These are phyloP conservation scores for Globisporangium carolinianum DNA, from an alignment of 352 stramenopile genomes.

Conservation along the genomic window DNA sequence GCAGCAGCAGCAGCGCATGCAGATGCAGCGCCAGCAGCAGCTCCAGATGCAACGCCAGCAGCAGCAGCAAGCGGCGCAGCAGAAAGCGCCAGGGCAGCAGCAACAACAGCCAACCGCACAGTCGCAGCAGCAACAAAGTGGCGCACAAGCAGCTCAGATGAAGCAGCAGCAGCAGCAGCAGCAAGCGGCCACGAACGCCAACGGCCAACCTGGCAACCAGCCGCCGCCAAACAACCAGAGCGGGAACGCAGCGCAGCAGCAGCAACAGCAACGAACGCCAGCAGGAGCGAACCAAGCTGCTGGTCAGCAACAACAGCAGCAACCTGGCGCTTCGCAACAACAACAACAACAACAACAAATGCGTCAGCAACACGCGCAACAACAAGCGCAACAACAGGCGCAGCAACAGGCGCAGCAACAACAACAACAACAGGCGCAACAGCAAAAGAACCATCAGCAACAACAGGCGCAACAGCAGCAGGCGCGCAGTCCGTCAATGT, in stretches of 20 bases:
- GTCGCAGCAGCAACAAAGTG: conserved; percentile 10
- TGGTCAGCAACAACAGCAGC: conserved; percentile 15
- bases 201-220: conserved; percentile 11
- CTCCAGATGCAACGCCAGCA: conserved; percentile 14
- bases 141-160: conserved; percentile 25
- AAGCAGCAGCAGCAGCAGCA: conserved; percentile 14
- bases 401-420: conserved; percentile 12
- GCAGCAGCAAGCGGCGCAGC: conserved; percentile 26
- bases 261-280: conserved; percentile 14
- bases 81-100: conserved; percentile 16
- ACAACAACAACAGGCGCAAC: conserved; percentile 5
- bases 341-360: conserved; percentile 23
- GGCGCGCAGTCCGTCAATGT: conserved; percentile 32
- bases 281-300: conserved; percentile 18
- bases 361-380: conserved; percentile 8
- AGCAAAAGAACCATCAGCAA: conserved; percentile 12
- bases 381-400: conserved; percentile 19
- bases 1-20: conserved; percentile 25
- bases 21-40: conserved; percentile 36
- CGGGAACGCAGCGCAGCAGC: conserved; percentile 17
- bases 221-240: conserved; percentile 26
- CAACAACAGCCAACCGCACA: conserved; percentile 11
- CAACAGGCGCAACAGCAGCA: conserved; percentile 23
- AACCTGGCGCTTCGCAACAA: conserved; percentile 13
- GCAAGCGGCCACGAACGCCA: conserved; percentile 9